Conservation (phyloP, 2,329 filamentous ascomycete species). For the Lizonia empirigonia region DNA sequence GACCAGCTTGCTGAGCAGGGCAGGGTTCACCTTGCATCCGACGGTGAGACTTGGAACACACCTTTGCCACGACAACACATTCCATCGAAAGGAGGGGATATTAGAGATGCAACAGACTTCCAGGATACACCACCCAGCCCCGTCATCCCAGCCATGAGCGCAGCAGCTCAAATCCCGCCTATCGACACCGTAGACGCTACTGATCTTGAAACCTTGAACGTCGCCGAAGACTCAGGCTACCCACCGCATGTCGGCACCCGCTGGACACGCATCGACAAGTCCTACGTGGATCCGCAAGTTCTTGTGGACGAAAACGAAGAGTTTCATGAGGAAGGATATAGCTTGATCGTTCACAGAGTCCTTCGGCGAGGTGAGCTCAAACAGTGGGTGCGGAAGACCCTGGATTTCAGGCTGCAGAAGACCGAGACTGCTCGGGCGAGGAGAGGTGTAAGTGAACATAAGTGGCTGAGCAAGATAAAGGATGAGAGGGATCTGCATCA, state of each 20-base stretch:
- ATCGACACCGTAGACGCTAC: background rate
- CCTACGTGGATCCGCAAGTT: slow-evolving; percentile 25
- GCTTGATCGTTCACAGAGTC: slow-evolving; percentile 22
- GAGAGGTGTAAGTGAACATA: slow-evolving; percentile 5
- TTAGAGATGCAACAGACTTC: slow-evolving; percentile 6
- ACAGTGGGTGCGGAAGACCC: slow-evolving; percentile 25
- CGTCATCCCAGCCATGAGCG: background rate
- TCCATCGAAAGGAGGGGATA: background rate
- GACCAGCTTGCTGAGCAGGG: slow-evolving; percentile 10
- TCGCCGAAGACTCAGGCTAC: slow-evolving; percentile 19
- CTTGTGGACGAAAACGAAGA: slow-evolving; percentile 21
- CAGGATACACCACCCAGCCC: slow-evolving; percentile 13
- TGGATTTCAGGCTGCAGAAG: slow-evolving; percentile 16
- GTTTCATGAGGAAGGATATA: slow-evolving; percentile 24
- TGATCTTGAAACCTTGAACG: background rate
- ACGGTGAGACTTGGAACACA: slow-evolving; percentile 9
- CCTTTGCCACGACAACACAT: background rate
- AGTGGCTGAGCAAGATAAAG: slow-evolving; percentile 37
- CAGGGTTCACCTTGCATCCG: slow-evolving; percentile 2
- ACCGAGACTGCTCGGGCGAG: background rate
- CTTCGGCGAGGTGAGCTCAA: slow-evolving; percentile 23
- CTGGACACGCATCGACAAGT: slow-evolving; percentile 29
- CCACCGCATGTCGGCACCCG: slow-evolving; percentile 4
- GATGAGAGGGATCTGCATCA: slow-evolving; percentile 22
- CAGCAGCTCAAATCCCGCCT: background rate